Evolutionary conservation across 2,329 filamentous ascomycete species (phyloP).

Genomic region (Aspergillus puulaauensis): DNA sequence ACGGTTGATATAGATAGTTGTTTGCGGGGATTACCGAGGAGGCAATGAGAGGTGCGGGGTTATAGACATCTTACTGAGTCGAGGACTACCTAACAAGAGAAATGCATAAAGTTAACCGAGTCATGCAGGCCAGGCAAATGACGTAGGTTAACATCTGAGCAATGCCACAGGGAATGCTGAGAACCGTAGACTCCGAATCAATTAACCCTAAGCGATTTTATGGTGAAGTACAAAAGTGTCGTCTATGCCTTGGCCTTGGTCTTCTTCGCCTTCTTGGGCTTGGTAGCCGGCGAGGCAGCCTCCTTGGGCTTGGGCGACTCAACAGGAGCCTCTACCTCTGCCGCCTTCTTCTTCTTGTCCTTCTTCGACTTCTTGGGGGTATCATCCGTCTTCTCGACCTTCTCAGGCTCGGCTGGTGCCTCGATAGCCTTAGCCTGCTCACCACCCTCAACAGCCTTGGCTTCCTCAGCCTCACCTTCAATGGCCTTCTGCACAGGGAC

Average conservation of each 20-base stretch:
- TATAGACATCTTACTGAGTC: not conserved
- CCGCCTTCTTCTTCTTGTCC: slow-evolving; percentile 29
- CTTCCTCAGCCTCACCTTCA: slow-evolving; percentile 33
- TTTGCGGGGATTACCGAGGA: slow-evolving; percentile 1
- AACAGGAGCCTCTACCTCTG: slow-evolving; percentile 9
- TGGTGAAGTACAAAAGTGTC: not conserved
- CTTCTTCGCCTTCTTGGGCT: not conserved
- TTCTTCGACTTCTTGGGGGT: slow-evolving; percentile 36
- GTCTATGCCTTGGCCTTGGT: slow-evolving; percentile 4
- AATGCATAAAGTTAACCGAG: not conserved
- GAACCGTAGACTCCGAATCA: not conserved
- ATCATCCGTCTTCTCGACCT: slow-evolving; percentile 24
- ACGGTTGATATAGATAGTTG: not conserved
- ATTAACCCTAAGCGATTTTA: not conserved
- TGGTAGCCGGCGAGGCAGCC: slow-evolving; percentile 1
- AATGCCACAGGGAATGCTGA: not conserved
- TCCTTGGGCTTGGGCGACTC: slow-evolving; percentile 4
- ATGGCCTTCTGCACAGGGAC: slow-evolving; percentile 47
- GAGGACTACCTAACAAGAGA: not conserved
- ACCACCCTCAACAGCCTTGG: slow-evolving; percentile 35
- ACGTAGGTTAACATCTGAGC: not conserved
- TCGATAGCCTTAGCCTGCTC: slow-evolving; percentile 28
- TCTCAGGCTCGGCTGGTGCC: slow-evolving; percentile 18
- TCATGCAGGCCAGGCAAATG: not conserved
- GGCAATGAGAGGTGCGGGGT: not conserved